phyloP scores from a whole-genome alignment of 73 alveolate species.

The Tetrahymena borealis region DNA sequence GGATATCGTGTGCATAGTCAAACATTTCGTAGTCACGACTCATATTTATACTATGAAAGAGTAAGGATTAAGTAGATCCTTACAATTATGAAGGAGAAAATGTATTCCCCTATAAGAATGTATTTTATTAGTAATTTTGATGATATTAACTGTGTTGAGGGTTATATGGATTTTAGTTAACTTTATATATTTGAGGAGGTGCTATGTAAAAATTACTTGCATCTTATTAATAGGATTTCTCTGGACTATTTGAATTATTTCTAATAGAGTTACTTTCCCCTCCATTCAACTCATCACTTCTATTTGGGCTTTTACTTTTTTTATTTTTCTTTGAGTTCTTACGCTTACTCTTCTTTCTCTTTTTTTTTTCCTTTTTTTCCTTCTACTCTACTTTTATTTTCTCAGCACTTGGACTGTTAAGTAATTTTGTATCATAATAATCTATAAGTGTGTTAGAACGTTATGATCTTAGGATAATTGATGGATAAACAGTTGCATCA shows the following conservation, averaged over 20 bases:
- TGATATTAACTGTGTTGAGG: background rate
- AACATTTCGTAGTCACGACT: background rate
- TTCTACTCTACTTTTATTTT: background rate
- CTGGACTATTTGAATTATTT: background rate
- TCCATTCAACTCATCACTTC: background rate
- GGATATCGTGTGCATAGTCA: background rate
- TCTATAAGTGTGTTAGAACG: background rate
- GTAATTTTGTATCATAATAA: background rate
- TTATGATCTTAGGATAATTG: background rate
- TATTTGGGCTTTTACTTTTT: background rate
- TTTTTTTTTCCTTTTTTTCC: background rate
- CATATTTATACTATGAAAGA: background rate
- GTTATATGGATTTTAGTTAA: background rate
- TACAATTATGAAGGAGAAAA: background rate
- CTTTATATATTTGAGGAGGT: background rate
- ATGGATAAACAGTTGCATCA: background rate
- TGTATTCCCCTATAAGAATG: background rate
- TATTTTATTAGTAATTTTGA: background rate
- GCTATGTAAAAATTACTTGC: background rate
- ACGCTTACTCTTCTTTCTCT: background rate
- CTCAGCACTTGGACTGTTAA: background rate
- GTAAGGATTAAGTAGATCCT: background rate
- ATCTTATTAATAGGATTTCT: background rate
- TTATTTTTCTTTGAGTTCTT: background rate
- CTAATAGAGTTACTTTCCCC: background rate